Conservation (phyloP, 1,284 basidiomycete genomes). For the Puccinia novopanici region DNA sequence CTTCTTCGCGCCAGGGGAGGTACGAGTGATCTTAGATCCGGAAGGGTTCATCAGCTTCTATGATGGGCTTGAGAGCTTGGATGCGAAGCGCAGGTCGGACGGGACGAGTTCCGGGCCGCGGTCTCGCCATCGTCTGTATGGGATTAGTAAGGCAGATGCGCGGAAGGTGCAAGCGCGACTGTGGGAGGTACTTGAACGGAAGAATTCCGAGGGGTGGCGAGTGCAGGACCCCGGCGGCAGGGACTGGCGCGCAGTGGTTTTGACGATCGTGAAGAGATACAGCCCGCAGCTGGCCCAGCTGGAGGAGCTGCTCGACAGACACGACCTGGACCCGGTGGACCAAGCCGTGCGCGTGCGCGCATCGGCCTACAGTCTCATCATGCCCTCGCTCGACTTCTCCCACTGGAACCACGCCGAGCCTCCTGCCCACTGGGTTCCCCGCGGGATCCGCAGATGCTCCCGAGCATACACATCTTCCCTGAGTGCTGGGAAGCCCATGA, state of each 20-base stretch:
- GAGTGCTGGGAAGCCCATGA: not conserved
- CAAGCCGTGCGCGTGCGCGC: slow-evolving; percentile 7
- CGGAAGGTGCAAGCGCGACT: not conserved
- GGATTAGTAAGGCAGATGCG: slow-evolving; percentile 34
- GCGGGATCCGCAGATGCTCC: not conserved
- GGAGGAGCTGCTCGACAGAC: not conserved
- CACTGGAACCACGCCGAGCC: not conserved
- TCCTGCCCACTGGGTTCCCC: not conserved
- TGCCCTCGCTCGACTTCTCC: slow-evolving; percentile 36
- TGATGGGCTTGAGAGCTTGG: slow-evolving; percentile 59
- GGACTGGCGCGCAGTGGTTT: slow-evolving; percentile 16
- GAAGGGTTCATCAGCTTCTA: slow-evolving; percentile 62
- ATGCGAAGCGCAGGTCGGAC: not conserved
- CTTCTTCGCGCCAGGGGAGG: slow-evolving; percentile 61
- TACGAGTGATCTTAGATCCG: slow-evolving; percentile 62
- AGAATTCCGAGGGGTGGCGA: slow-evolving; percentile 13
- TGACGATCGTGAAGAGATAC: slow-evolving; percentile 4
- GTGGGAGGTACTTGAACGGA: slow-evolving; percentile 2
- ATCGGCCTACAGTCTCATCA: slow-evolving; percentile 18
- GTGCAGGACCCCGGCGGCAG: not conserved
- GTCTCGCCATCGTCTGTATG: slow-evolving; percentile 12
- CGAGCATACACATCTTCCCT: not conserved
- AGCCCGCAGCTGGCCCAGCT: not conserved
- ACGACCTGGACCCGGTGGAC: not conserved
- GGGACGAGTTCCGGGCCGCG: not conserved